Evolutionary conservation across 2,329 filamentous ascomycete genomes (phyloP), one percentile per base, ranked within the genome.

Genomic region (Blumeria hordei): DNA sequence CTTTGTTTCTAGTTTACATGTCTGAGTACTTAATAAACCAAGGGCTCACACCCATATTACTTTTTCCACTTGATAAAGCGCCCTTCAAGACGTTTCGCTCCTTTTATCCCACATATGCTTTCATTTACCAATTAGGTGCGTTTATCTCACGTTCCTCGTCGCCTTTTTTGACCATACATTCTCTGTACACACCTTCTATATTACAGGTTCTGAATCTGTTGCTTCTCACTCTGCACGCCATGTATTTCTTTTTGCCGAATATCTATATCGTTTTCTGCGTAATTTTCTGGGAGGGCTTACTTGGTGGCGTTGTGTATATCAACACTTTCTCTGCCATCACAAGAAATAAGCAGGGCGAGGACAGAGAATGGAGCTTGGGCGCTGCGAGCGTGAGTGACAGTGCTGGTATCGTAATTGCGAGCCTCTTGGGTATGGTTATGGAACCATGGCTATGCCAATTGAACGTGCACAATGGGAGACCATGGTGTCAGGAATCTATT

Each of bases 21-120:
- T 87, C 88, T 56, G 92, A 98, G 70, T 98, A 98, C 67, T 93
- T 85, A 55, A 95, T 96, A 68, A 96, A 96, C 69, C 88, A 94
- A 70, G 90, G 88, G 37, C 87, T 96, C 0, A 74, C 87, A 0
- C 90, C 92, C 0, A 94, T 88, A 0, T 72, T 96, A 0, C 76
- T 98, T 4, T 98, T 94, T 65, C 87, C 88, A 0, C 72, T 95
- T 0, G 65, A 73, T 0, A 69, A 75, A 10, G 83, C 85, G 0
- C 92, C 92, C 0, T 96, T 96, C 66, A 69, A 71, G 35, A 77
- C 86, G 60, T 92, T 81, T 65, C 81, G 90, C 43, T 83, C 81
- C 35, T 96, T 95, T 67, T 98, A 98, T 64, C 88, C 90, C 0
- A 86, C 90, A 58, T 98, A 98, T 67, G 84, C 84, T 59, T 88